Evolutionary conservation across 2,329 filamentous ascomycete genomes (phyloP).

Genomic region (Gliomastix tumulicola): DNA sequence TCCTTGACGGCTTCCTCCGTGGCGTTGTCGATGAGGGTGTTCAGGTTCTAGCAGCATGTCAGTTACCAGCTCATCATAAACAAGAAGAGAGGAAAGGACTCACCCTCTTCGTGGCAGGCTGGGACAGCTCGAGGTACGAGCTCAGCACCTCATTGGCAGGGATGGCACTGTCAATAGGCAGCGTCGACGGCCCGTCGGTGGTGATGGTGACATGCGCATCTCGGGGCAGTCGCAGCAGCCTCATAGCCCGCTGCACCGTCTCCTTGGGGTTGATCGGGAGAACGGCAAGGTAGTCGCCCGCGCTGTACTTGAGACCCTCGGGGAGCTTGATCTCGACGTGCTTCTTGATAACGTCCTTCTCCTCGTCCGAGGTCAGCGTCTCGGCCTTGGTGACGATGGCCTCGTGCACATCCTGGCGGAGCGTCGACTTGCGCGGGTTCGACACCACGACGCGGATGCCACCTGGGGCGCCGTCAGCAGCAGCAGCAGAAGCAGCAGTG

Average conservation of each 20-base stretch:
- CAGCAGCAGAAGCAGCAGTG: no score
- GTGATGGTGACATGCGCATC: conserved; percentile 49
- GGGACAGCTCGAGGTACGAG: conserved; percentile 62
- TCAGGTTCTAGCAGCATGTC: conserved; percentile 23
- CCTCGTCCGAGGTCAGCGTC: conserved; percentile 37
- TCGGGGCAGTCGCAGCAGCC: conserved; percentile 55
- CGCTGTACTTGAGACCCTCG: conserved; percentile 50
- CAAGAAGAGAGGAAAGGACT: no score
- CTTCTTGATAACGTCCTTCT: conserved; percentile 40
- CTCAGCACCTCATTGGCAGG: conserved; percentile 54
- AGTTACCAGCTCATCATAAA: no score
- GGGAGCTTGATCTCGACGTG: conserved; percentile 58
- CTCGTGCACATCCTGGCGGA: conserved; percentile 53
- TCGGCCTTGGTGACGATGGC: conserved; percentile 47
- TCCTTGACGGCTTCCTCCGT: conserved; percentile 21
- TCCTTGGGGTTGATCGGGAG: conserved; percentile 57
- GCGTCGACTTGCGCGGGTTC: conserved; percentile 41
- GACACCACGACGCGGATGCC: conserved; percentile 34
- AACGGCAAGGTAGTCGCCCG: conserved; percentile 66
- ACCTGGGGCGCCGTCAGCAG: no score
- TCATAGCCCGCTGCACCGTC: conserved; percentile 53
- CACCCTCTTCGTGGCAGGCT: conserved; percentile 58
- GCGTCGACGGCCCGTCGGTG: conserved; percentile 32
- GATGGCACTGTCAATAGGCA: conserved; percentile 46
- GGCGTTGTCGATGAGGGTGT: conserved; percentile 9